Evolutionary conservation across 306 rosid species (phyloP), one percentile per base, ranked within the genome.

Genomic region (Pyrus bretschneideri): DNA sequence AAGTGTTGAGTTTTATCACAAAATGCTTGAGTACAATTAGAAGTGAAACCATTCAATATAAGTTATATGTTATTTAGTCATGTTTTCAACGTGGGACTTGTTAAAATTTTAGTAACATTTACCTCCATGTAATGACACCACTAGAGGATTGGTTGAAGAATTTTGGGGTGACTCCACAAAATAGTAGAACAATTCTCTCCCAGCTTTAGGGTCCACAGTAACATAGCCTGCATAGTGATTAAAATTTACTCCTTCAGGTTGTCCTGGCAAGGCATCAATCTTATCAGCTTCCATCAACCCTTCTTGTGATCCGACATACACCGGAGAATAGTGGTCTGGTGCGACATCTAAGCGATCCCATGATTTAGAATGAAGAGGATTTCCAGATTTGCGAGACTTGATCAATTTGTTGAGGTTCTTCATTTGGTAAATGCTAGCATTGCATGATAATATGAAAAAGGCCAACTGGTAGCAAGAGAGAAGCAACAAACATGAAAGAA

Each of bases 121-220:
- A 63, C 96, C 96, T 85, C 92, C 96, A 76, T 88, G 88, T 31
- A 88, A 73, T 90, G 92, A 90, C 51, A 90, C 60, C 2, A 88
- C 83, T 18, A 86, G 68, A 57, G 96, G 92, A 9, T 80, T 85
- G 11, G 81, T 49, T 6, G 84, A 62, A 81, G 88, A 64, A 33
- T 67, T 15, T 15, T 75, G 29, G 3, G 91, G 78, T 12, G 95
- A 83, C 84, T 88, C 89, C 7, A 78, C 95, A 70, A 90, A 86
- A 62, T 88, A 88, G 69, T 88, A 90, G 87, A 88, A 90, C 78
- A 85, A 85, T 14, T 79, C 82, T 62, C 84, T 84, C 51, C 87
- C 89, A 60, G 89, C 81, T 2, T 7, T 18, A 4, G 71, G 76
- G 76, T 83, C 70, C 66, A 88, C 87, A 0, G 85, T 88, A 23